Evolutionary conservation across 257 asterid genomes (phyloP), one percentile per base, ranked within the genome.

Genomic region (Paraleonurus japonicus): DNA sequence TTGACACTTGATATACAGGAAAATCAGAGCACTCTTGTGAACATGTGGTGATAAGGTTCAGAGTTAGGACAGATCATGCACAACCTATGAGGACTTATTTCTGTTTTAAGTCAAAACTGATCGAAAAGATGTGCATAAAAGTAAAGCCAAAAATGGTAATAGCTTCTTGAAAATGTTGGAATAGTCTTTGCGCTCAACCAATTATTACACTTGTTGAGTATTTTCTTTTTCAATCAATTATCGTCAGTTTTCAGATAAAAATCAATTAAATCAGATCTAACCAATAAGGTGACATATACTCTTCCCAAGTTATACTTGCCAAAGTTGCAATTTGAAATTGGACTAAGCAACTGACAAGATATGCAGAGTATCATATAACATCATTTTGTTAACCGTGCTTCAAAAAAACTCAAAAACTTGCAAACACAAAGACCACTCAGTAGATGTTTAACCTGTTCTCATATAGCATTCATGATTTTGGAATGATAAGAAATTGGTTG

Each of bases 401-500:
- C 57, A 62, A 17, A 30, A 61, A 33, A 51, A 71, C 66, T 48
- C 15, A 69, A 35, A 30, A 39, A 68, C 47, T 79, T 75, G 48
- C 64, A 51, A 69, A 75, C 68, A 70, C 45, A 58, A 69, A 76
- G 53, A 54, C 39, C 57, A 66, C 47, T 47, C 58, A 16, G 7
- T 65, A 78, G 75, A 74, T 47, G 62, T 47, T 82, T 83, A 76
- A 92, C 98, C 98, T 88, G 98, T 83, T 85, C 85, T 87, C 61
- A 92, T 82, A 89, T 89, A 92, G 92, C 94, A 92, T 58, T 89
- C 98, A 60, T 89, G 98, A 78, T 80, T 86, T 71, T 82, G 93
- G 79, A 85, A 88, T 64, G 88, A 77, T 15, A 78, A 65, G 76
- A 88, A 92, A 79, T 85, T 89, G 59, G 90, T 76, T 59, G 93